These are phyloP conservation scores for Kwoniella bestiolae DNA, from an alignment of 768 basidiomycete species.

Conservation along the genomic window DNA sequence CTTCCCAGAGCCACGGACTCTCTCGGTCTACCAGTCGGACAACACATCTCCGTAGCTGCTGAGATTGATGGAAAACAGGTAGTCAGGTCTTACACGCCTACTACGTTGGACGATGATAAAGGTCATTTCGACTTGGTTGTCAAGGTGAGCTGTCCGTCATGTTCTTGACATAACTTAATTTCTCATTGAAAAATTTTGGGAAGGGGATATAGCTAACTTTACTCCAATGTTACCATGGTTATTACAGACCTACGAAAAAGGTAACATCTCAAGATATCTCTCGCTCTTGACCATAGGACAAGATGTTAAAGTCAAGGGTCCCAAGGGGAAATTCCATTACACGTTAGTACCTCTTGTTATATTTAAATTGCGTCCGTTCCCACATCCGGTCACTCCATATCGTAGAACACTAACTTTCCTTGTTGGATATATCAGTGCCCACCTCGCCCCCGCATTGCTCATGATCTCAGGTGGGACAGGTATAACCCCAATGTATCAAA, in stretches of 20 bases:
- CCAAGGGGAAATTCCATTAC: constrained; percentile 94
- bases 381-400: too few relatives aligned
- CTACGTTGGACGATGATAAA: constrained; percentile 86
- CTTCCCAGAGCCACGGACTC: constrained; percentile 74
- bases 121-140: constrained; percentile 96
- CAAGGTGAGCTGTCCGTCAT: constrained; percentile 81
- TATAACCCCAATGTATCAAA: constrained; percentile 98
- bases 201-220: background rate
- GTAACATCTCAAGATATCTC: constrained; percentile 91
- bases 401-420: too few relatives aligned
- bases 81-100: constrained; percentile 92
- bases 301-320: constrained; percentile 87
- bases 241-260: constrained; percentile 93
- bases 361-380: too few relatives aligned
- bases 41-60: constrained; percentile 90
- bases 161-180: too few relatives aligned
- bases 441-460: constrained; percentile 75
- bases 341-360: constrained; percentile 41
- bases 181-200: constrained; percentile 1
- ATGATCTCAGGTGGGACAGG: constrained; percentile 99
- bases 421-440: constrained; percentile 62
- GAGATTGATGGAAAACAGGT: constrained; percentile 90
- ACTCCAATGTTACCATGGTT: background rate
- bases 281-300: constrained; percentile 82
- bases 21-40: constrained; percentile 92